Conservation (phyloP, 2,329 filamentous ascomycete genomes). For the Colletotrichum lindemuthianum region DNA sequence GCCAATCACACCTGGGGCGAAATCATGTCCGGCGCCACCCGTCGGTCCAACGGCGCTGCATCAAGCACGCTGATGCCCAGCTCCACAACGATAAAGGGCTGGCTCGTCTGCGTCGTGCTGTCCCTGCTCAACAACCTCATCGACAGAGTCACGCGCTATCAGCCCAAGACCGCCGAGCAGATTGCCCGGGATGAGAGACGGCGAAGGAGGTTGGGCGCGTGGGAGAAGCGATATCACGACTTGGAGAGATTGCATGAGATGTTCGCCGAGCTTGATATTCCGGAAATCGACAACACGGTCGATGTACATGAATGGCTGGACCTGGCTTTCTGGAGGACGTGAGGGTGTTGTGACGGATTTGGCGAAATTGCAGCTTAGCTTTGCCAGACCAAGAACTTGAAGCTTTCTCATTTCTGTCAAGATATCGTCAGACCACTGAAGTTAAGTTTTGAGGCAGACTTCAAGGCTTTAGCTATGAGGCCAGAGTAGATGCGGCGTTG, state of each 20-base stretch:
- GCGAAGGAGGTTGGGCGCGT: conserved; percentile 18
- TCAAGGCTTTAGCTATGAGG: no score
- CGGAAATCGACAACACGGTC: conserved; percentile 29
- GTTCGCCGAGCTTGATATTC: conserved; percentile 19
- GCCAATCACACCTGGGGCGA: conserved; percentile 14
- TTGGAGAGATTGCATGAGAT: conserved; percentile 29
- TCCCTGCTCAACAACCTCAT: conserved; percentile 25
- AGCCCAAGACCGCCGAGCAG: conserved; percentile 1
- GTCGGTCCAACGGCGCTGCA: background rate
- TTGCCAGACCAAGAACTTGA: no score
- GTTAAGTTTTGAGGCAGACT: no score
- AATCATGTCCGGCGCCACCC: conserved; percentile 11
- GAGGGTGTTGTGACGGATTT: no score
- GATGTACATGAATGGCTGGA: conserved; percentile 33
- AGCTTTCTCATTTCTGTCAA: no score
- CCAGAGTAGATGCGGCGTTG: no score
- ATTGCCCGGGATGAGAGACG: conserved; percentile 4
- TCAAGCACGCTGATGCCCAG: conserved; percentile 2
- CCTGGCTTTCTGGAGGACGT: no score
- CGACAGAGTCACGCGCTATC: conserved; percentile 8
- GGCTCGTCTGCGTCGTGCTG: conserved; percentile 16
- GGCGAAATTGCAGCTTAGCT: no score
- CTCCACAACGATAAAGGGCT: conserved; percentile 13
- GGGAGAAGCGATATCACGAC: conserved; percentile 26
- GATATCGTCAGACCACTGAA: no score